Conservation (phyloP, 2,329 filamentous ascomycete genomes). For the Aspergillus spinulosporus region DNA sequence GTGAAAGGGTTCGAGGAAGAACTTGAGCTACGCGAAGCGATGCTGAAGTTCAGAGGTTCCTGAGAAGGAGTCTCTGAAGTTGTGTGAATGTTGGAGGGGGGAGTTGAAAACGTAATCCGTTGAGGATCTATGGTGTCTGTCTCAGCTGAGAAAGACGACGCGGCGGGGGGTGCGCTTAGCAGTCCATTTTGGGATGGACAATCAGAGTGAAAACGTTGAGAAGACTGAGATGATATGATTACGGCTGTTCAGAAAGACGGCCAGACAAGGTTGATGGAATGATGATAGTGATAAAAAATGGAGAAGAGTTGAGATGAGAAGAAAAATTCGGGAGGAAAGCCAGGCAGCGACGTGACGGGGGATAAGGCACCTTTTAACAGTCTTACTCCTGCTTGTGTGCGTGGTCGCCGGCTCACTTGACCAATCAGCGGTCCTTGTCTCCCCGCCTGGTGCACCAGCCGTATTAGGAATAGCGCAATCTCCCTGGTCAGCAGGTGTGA, state of each 20-base stretch:
- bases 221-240: constrained; percentile 23
- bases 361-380: constrained; percentile 44
- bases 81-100: constrained; percentile 31
- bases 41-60: constrained; percentile 49
- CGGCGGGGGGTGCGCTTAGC: constrained; percentile 37
- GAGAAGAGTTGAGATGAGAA: constrained; percentile 15
- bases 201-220: constrained; percentile 22
- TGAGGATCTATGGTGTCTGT: constrained; percentile 45
- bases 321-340: constrained; percentile 18
- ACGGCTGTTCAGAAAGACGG: constrained; percentile 11
- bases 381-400: constrained; percentile 17
- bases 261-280: constrained; percentile 2
- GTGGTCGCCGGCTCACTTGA: constrained; percentile 17
- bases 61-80: constrained; percentile 46
- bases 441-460: constrained; percentile 22
- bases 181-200: constrained; percentile 41
- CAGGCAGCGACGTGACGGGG: constrained; percentile 39
- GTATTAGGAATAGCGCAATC: constrained; percentile 4
- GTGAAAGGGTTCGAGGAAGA: constrained; percentile 37
- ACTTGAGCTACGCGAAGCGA: constrained; percentile 47
- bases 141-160: constrained; percentile 40
- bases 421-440: constrained; percentile 28
- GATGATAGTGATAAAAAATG: constrained; percentile 3
- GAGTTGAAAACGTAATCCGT: constrained; percentile 29
- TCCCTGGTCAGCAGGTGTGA: constrained; percentile 38